Conservation (phyloP, 805 yeast species). For the Torulaspora franciscae region DNA sequence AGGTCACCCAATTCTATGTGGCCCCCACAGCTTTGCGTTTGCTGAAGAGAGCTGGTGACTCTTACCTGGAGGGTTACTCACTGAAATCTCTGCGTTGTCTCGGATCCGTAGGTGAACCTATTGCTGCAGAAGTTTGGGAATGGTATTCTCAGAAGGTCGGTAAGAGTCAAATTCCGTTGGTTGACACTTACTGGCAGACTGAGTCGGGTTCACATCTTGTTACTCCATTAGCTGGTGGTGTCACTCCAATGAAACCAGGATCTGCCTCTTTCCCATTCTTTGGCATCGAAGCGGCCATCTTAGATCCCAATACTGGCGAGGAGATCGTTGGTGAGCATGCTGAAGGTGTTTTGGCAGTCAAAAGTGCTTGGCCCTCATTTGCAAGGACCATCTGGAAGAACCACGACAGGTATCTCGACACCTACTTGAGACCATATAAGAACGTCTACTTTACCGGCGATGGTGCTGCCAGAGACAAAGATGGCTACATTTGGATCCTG, state of each 20-base stretch:
- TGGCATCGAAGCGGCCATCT: slow-evolving; percentile 67
- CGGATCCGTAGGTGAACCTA: slow-evolving; percentile 86
- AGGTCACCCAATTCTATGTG: slow-evolving; percentile 73
- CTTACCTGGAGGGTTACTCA: slow-evolving; percentile 55
- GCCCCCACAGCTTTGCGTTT: slow-evolving; percentile 82
- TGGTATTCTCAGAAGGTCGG: slow-evolving; percentile 77
- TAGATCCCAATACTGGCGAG: slow-evolving; percentile 70
- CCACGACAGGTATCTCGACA: slow-evolving; percentile 68
- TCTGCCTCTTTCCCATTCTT: slow-evolving; percentile 81
- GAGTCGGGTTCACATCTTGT: slow-evolving; percentile 80
- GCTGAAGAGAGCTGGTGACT: slow-evolving; percentile 68
- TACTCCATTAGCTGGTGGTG: slow-evolving; percentile 69
- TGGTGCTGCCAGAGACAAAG: slow-evolving; percentile 82
- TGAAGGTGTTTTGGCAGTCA: slow-evolving; percentile 75
- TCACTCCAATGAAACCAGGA: slow-evolving; percentile 80
- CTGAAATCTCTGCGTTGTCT: slow-evolving; percentile 60
- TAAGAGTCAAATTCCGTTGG: slow-evolving; percentile 60
- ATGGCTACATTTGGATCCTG: slow-evolving; percentile 79
- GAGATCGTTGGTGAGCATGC: slow-evolving; percentile 65
- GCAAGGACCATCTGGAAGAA: slow-evolving; percentile 79
- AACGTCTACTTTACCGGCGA: slow-evolving; percentile 84
- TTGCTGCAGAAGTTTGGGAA: slow-evolving; percentile 82
- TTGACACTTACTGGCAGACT: slow-evolving; percentile 88
- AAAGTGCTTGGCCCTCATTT: slow-evolving; percentile 78
- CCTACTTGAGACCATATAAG: slow-evolving; percentile 77